Evolutionary conservation across 805 yeast species (phyloP), one percentile per base, ranked within the genome.

Genomic region (Candida berthetii): DNA sequence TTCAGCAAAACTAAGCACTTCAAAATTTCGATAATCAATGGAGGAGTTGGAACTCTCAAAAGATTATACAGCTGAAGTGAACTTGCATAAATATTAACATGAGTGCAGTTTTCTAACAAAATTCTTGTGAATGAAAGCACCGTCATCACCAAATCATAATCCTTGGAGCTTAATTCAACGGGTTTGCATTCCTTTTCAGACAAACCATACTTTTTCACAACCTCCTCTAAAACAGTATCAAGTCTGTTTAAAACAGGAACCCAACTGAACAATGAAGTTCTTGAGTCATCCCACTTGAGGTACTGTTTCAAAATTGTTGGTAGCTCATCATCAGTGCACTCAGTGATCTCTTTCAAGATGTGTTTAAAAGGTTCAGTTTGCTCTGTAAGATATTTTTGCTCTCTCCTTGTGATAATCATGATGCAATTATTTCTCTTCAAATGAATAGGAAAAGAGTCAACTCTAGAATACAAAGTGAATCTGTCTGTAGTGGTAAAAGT

Each of bases 191-290:
- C 52, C 16, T 71, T 72, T 13, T 68, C 67, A 29, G 66, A 70
- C 40, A 80, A 60, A 28, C 58, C 61, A 52, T 86, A 83, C 45
- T 76, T 76, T 7, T 62, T 62, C 14, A 84, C 72, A 18, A 73
- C 64, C 3, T 53, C 50, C 39, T 79, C 84, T 40, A 86, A 64
- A 7, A 86, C 70, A 11, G 67, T 71, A 56, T 90, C 96, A 54
- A 90, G 78, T 50, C 82, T 69, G 58, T 88, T 84, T 50, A 91
- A 66, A 1, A 86, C 78, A 0, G 82, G 74, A 24, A 85, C 75
- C 93, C 96, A 90, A 44, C 80, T 81, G 45, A 72, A 73, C 28
- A 91, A 61, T 50, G 86, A 84, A 31, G 84, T 85, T 45, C 78
- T 68, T 8, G 87, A 82, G 19, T 80, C 64, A 25, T 72, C 73